Evolutionary conservation across 108 stramenopile species (phyloP).

Genomic region (Cyclotella choctawhatcheeana): DNA sequence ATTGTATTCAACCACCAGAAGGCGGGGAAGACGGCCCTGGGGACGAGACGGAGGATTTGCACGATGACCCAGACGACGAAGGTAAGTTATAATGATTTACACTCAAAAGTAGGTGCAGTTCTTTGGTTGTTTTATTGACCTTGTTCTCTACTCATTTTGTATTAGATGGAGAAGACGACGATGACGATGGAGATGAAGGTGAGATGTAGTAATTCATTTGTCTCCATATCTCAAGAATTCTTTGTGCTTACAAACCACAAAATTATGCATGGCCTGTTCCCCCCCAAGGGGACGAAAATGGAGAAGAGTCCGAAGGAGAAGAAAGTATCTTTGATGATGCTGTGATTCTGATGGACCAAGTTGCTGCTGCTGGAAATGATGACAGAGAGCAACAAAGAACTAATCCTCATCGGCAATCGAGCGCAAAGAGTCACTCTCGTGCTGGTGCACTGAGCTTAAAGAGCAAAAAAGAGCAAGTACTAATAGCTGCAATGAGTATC

Average conservation of each 20-base stretch:
- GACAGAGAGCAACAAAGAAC: conserved; percentile 16
- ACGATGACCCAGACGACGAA: conserved; percentile 24
- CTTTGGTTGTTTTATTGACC: background rate
- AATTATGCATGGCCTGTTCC: background rate
- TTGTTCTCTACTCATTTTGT: background rate
- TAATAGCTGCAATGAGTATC: too few relatives aligned
- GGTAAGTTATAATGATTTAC: background rate
- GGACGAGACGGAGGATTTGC: conserved; percentile 57
- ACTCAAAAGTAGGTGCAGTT: background rate
- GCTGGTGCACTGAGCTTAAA: background rate
- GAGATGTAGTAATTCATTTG: conserved; percentile 11
- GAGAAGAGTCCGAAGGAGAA: conserved; percentile 31
- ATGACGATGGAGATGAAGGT: conserved; percentile 27
- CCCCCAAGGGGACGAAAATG: conserved; percentile 32
- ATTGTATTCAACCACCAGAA: too few relatives aligned
- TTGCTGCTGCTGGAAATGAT: conserved; percentile 6
- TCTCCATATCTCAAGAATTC: too few relatives aligned
- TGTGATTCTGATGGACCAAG: conserved; percentile 46
- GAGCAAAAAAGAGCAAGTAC: conserved; percentile 53
- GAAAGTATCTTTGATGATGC: conserved; percentile 49
- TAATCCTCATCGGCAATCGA: conserved; percentile 37
- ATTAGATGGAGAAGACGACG: background rate
- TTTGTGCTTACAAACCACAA: too few relatives aligned
- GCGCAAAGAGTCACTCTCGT: background rate
- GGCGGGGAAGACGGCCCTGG: too few relatives aligned